phyloP scores from a whole-genome alignment of 805 yeast genomes.

The Scheffersomyces amazonensis region DNA sequence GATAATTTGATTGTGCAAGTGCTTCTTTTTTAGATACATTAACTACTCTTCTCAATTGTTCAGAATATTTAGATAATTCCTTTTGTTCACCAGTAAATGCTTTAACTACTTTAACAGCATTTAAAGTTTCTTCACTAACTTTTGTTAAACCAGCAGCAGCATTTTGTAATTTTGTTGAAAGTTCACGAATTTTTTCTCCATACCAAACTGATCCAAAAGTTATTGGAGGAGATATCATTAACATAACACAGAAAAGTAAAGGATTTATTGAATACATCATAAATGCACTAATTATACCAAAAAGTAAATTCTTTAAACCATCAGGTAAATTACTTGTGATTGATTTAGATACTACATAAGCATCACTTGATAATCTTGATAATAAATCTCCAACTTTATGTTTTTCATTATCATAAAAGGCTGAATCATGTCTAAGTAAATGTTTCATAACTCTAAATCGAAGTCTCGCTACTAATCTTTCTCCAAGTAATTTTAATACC shows the following conservation, averaged over 20 bases:
- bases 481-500: constrained; percentile 40
- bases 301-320: constrained; percentile 41
- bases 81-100: constrained; percentile 44
- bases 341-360: constrained; percentile 43
- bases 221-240: constrained; percentile 44
- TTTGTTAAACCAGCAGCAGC: constrained; percentile 45
- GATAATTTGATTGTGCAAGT: constrained; percentile 42
- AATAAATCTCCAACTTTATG: constrained; percentile 47
- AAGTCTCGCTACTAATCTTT: constrained; percentile 42
- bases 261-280: constrained; percentile 46
- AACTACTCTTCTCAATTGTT: constrained; percentile 37
- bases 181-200: constrained; percentile 40
- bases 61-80: constrained; percentile 37
- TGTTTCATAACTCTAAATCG: constrained; percentile 40
- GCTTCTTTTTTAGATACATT: constrained; percentile 44
- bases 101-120: constrained; percentile 40
- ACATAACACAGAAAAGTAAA: constrained; percentile 39
- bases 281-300: constrained; percentile 39
- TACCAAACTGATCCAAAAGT: constrained; percentile 45
- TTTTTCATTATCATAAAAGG: constrained; percentile 41
- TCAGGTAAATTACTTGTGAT: constrained; percentile 43
- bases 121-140: constrained; percentile 42
- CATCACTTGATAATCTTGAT: constrained; percentile 43
- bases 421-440: constrained; percentile 39
- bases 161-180: constrained; percentile 40